These are phyloP conservation scores for Pulveroboletus sp. DNA, from an alignment of 768 basidiomycete genomes.

Conservation along the genomic window DNA sequence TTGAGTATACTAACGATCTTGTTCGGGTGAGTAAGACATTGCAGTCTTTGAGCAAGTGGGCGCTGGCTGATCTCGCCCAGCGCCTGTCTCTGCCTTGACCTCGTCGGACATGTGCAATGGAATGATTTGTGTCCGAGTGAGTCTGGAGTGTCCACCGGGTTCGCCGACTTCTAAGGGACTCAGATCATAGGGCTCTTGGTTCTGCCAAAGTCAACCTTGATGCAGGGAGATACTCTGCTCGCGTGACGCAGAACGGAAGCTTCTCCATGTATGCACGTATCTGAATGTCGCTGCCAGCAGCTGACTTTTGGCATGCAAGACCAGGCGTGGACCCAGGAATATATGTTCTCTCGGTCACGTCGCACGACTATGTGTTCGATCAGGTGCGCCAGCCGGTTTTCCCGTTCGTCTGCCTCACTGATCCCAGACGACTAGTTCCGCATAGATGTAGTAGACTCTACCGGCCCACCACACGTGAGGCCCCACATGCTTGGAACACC, in stretches of 20 bases:
- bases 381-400: slow-evolving; percentile 40
- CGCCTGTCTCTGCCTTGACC: slow-evolving; percentile 43
- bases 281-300: neutral
- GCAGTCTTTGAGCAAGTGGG: neutral
- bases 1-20: slow-evolving; percentile 10
- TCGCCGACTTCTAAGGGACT: slow-evolving; percentile 13
- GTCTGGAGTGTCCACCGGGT: slow-evolving; percentile 11
- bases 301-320: slow-evolving; percentile 35
- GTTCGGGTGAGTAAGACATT: slow-evolving; percentile 7
- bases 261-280: slow-evolving; percentile 58
- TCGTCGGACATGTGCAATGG: slow-evolving; percentile 63
- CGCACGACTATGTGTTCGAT: slow-evolving; percentile 69
- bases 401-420: slow-evolving; percentile 1
- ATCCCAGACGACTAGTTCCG: slow-evolving; percentile 45
- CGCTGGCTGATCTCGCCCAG: slow-evolving; percentile 7
- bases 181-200: slow-evolving; percentile 42
- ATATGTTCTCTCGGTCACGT: slow-evolving; percentile 61
- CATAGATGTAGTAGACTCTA: slow-evolving; percentile 52
- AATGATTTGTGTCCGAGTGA: slow-evolving; percentile 65
- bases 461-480: slow-evolving; percentile 45
- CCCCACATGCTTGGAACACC: slow-evolving; percentile 69
- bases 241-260: slow-evolving; percentile 51
- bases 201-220: slow-evolving; percentile 58
- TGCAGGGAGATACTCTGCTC: slow-evolving; percentile 48
- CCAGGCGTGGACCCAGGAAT: slow-evolving; percentile 63